Base-by-base conservation (phyloP, 2,329 filamentous ascomycete genomes). In the Colletotrichum sojae region DNA sequence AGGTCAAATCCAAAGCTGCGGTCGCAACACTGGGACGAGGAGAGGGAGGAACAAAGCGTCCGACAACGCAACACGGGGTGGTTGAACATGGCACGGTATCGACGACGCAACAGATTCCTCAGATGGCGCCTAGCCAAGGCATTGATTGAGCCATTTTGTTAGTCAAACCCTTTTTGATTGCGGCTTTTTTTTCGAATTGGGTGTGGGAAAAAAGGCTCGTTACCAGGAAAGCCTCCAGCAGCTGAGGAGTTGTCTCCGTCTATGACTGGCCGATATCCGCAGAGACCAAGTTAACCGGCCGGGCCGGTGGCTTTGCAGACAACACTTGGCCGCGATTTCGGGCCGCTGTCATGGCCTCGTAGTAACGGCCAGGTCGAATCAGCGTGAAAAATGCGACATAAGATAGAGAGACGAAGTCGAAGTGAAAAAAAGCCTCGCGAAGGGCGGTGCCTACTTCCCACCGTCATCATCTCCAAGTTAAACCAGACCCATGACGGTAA, bases 291-390 rank as follows among this genome's bases (percentile, higher is more conserved):
- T 51, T 48, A 36, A 10, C 31, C 49, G 39, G 59, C 49, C 36
- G 63, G 36, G 27, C 49, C 43, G 49, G 67, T 64, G 67, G 62
- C 62, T 66, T 69, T 51, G 67, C 62, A 61, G 49, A 62, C 67
- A 67, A 62, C 67, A 67, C 67, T 69, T 66, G 67, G 62, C 56
- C 67, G 62, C 67, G 20, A 45, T 69, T 66, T 67, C 51, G 62
- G 67, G 67, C 67, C 67, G 39, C 67, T 68, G 45, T 63, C 54
- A 18, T 54, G 64, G 67, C 53, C 64, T 62, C 57, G 20, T 12
- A 20, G 27, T 53, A 46, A 68, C 39, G 63, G 31, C 67, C 63
- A 67, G n/a, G 39, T 46, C 46, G 67, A 67, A 51, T 53, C 25
- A 53, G 58, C 20, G 48, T 58, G 36, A 61, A 54, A n/a, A 48